These are phyloP conservation scores for Aspergillus olivimuriae DNA, from an alignment of 495 filamentous ascomycete species.

Conservation along the genomic window DNA sequence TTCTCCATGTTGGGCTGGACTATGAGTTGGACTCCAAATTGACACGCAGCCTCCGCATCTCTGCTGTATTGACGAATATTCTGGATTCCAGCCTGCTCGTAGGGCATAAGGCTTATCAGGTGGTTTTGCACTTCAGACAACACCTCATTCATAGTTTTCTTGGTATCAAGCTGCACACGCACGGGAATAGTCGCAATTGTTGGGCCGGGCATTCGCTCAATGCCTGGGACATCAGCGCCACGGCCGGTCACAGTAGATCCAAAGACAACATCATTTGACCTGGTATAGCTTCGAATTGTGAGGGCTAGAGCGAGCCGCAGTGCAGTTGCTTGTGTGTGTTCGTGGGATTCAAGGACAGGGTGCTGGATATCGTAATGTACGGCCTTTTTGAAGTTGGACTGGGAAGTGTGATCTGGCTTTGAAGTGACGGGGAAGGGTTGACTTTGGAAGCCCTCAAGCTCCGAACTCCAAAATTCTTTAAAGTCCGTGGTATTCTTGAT, in stretches of 20 bases:
- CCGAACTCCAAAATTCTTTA: no score
- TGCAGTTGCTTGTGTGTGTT: no score
- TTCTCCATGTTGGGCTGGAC: background rate
- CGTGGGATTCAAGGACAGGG: no score
- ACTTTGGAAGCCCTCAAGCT: no score
- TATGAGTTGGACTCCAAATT: background rate
- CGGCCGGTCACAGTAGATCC: constrained; percentile 29
- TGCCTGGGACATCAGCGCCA: constrained; percentile 22
- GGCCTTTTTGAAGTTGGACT: no score
- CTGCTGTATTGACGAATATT: constrained; percentile 29
- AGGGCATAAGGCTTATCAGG: constrained; percentile 24
- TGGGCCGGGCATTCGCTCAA: constrained; percentile 29
- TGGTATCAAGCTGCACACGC: constrained; percentile 24
- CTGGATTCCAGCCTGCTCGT: constrained; percentile 41
- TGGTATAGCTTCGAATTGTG: constrained; percentile 19
- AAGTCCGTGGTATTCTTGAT: no score
- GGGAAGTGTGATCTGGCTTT: no score
- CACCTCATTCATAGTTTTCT: constrained; percentile 17
- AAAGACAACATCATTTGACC: constrained; percentile 25
- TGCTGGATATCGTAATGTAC: no score
- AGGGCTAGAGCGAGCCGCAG: constrained; percentile 30
- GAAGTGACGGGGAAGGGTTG: no score
- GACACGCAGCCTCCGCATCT: background rate
- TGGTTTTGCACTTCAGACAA: constrained; percentile 33
- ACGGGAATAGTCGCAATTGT: constrained; percentile 43